These are phyloP conservation scores for Starmerella bacillaris DNA, from an alignment of 805 yeast species.

Conservation along the genomic window DNA sequence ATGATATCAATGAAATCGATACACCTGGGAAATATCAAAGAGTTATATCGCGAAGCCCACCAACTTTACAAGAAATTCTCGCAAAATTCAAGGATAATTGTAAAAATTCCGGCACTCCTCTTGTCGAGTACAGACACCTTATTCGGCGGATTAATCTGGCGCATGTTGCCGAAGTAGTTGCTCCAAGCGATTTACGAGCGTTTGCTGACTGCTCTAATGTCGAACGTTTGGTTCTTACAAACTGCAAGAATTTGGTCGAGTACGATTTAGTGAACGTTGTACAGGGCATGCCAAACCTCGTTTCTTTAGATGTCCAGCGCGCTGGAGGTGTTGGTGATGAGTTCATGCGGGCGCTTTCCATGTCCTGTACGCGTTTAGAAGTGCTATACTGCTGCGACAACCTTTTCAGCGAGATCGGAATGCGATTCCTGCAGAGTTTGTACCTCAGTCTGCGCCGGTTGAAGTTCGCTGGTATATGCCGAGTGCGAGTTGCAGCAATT, in stretches of 20 bases:
- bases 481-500: conserved; percentile 47
- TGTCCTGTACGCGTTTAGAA: conserved; percentile 57
- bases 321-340: conserved; percentile 52
- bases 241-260: conserved; percentile 50
- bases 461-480: conserved; percentile 54
- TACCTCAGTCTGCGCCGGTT: conserved; percentile 70
- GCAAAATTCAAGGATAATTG: neutral
- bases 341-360: conserved; percentile 49
- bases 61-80: neutral
- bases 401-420: conserved; percentile 44
- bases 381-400: conserved; percentile 54
- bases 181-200: conserved; percentile 47
- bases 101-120: neutral
- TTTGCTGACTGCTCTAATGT: conserved; percentile 47
- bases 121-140: conserved; percentile 24
- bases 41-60: neutral
- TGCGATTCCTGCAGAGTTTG: conserved; percentile 36
- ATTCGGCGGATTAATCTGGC: conserved; percentile 69
- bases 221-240: conserved; percentile 72
- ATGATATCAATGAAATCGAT: neutral
- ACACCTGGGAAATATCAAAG: neutral
- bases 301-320: conserved; percentile 76
- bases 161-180: conserved; percentile 47
- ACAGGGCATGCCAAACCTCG: conserved; percentile 47
- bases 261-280: conserved; percentile 44